Base-by-base conservation (phyloP, 2,329 filamentous ascomycete genomes). In the Grosmannia clavigera region DNA sequence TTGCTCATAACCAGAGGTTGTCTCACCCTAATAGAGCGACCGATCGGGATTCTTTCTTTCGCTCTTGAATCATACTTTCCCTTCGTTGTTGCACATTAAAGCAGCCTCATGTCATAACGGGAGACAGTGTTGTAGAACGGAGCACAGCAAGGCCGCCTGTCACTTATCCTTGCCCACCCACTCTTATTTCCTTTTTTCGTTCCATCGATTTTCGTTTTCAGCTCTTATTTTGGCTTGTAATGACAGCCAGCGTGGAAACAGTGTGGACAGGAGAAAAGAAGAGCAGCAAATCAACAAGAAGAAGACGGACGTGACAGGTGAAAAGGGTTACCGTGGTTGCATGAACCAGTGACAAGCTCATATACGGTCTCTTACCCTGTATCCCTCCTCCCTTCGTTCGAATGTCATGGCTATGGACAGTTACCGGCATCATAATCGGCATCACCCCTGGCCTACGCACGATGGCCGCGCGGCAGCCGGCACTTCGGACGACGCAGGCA, bases 401-500 rank as follows among this genome's bases (percentile, higher is more conserved):
- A 25, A 43, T 31, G 40, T n/a, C 22, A 29, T 52, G 22, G 25
- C 27, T 22, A 58, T 9, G 38, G 52, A 46, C 25, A 54, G 46
- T 11, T 51, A 59, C 50, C 40, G 9, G 22, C 48, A 52, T 9
- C 35, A 46, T 9, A 11, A 52, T 27, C 51, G 40, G 35, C 55
- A 56, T 46, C 16, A 40, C 31, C 40, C 27, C 29, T 57, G 33
- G 43, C 3, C 58, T 27, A 31, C 27, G 14, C 6, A 27, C 11
- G 33, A 50, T 29, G 46, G 55, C 58, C 59, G 46, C 62, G 62
- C 50, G 59, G 55, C 62, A 40, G 14, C 16, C 14, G 56, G 43
- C 25, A 46, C 54, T 52, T 63, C 40, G 58, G 62, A 63, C 57
- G 60, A 54, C 50, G 40, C 25, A 43, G 43, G 33, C 53, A 29